Evolutionary conservation across 768 basidiomycete species (phyloP).

Genomic region (Psilocybe cyanescens): DNA sequence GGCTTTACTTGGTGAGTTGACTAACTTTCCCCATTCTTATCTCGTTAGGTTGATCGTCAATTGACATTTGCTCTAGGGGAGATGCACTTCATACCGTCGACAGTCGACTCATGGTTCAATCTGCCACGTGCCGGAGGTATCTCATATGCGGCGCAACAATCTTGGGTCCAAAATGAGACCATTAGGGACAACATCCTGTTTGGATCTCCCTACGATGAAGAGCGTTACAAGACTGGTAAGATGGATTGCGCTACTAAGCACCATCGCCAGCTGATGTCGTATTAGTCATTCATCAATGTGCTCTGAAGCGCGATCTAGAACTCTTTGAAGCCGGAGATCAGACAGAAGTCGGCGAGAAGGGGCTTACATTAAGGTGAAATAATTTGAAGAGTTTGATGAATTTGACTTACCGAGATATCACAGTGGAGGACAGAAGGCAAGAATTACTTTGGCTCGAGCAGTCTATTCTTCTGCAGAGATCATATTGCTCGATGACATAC

Average conservation of each 20-base stretch:
- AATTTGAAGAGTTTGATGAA: neutral
- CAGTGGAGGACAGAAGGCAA: conserved; percentile 53
- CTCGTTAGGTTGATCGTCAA: neutral
- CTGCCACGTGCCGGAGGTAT: conserved; percentile 69
- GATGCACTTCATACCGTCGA: conserved; percentile 59
- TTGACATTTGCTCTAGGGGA: conserved; percentile 41
- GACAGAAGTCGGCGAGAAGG: conserved; percentile 74
- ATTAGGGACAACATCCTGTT: conserved; percentile 83
- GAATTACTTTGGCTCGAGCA: conserved; percentile 48
- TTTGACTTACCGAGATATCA: neutral
- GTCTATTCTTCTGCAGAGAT: conserved; percentile 56
- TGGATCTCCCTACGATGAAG: conserved; percentile 72
- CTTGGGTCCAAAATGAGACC: conserved; percentile 81
- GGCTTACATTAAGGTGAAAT: conserved; percentile 47
- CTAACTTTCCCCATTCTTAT: neutral
- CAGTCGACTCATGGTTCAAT: conserved; percentile 60
- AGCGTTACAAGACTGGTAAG: conserved; percentile 62
- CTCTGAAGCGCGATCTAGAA: conserved; percentile 70
- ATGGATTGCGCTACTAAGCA: neutral
- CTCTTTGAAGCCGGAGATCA: conserved; percentile 65
- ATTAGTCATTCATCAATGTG: conserved; percentile 69
- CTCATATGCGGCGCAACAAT: conserved; percentile 80
- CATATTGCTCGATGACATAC: conserved; percentile 73
- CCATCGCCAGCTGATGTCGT: neutral
- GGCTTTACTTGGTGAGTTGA: conserved; percentile 49